These are phyloP conservation scores for Ceratobasidium sp. DNA, from an alignment of 1,284 basidiomycete genomes.

Conservation along the genomic window DNA sequence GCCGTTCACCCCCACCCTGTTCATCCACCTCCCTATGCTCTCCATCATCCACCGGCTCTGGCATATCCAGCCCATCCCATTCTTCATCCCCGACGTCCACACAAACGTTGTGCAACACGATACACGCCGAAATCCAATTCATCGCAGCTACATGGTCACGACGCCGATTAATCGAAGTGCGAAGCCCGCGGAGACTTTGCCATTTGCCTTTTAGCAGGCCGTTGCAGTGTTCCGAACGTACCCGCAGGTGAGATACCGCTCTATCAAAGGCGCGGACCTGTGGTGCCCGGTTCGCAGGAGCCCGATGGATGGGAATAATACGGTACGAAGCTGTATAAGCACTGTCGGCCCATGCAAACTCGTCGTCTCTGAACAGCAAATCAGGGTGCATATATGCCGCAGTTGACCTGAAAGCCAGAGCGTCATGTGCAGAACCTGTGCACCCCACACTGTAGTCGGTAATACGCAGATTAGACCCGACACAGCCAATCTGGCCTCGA, in stretches of 20 bases:
- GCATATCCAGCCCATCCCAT: too few relatives aligned
- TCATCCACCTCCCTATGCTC: too few relatives aligned
- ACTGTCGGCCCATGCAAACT: conserved; percentile 63
- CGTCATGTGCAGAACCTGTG: conserved; percentile 60
- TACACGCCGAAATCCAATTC: conserved; percentile 58
- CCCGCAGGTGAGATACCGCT: conserved; percentile 54
- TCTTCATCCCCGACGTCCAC: background rate
- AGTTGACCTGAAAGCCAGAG: conserved; percentile 56
- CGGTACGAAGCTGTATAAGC: conserved; percentile 57
- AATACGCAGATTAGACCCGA: conserved; percentile 58
- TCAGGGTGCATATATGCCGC: conserved; percentile 49
- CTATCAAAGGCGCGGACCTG: conserved; percentile 58
- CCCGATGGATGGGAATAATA: conserved; percentile 58
- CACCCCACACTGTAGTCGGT: conserved; percentile 58
- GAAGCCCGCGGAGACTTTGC: conserved; percentile 57
- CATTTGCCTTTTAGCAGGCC: conserved; percentile 59
- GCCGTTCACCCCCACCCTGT: too few relatives aligned
- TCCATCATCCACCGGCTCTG: too few relatives aligned
- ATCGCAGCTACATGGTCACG: conserved; percentile 56
- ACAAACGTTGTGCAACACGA: conserved; percentile 54
- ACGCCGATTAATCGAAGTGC: conserved; percentile 55
- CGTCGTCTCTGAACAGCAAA: conserved; percentile 57
- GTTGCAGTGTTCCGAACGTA: conserved; percentile 60
- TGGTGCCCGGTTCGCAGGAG: conserved; percentile 56
- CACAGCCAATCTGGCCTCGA: conserved; percentile 59